Evolutionary conservation across 2,329 filamentous ascomycete genomes (phyloP).

Genomic region (Rhynchosporium agropyri): DNA sequence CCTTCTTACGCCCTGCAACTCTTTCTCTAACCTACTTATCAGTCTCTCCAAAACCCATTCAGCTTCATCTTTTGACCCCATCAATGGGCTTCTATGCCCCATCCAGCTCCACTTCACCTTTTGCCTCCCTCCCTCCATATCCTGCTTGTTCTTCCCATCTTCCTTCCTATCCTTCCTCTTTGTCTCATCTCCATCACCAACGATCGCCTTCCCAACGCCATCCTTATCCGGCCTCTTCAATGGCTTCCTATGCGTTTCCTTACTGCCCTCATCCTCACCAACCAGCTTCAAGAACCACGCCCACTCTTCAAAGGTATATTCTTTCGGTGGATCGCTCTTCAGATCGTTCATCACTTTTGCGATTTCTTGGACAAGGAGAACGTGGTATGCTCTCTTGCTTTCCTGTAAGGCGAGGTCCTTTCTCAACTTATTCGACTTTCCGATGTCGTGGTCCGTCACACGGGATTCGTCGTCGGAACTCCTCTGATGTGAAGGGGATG

Average conservation of each 20-base stretch:
- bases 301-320: conserved; percentile 84
- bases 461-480: conserved; percentile 33
- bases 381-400: conserved; percentile 51
- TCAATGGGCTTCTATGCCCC: conserved; percentile 67
- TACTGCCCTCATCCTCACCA: conserved; percentile 61
- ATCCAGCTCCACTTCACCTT: conserved; percentile 71
- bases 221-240: conserved; percentile 22
- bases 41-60: conserved; percentile 74
- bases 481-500: not conserved
- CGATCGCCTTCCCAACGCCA: conserved; percentile 24
- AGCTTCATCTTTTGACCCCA: conserved; percentile 68
- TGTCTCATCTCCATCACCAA: conserved; percentile 30
- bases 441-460: conserved; percentile 26
- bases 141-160: conserved; percentile 24
- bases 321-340: conserved; percentile 57
- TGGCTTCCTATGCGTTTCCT: conserved; percentile 52
- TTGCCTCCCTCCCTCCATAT: conserved; percentile 35
- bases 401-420: conserved; percentile 40
- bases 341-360: conserved; percentile 65
- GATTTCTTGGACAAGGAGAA: conserved; percentile 74
- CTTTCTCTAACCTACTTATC: conserved; percentile 54
- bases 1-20: conserved; percentile 33
- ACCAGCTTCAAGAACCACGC: conserved; percentile 80
- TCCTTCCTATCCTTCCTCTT: conserved; percentile 29
- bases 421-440: conserved; percentile 20